phyloP scores from a whole-genome alignment of 2,329 filamentous ascomycete species.

The Ceratocystiopsis sp. region DNA sequence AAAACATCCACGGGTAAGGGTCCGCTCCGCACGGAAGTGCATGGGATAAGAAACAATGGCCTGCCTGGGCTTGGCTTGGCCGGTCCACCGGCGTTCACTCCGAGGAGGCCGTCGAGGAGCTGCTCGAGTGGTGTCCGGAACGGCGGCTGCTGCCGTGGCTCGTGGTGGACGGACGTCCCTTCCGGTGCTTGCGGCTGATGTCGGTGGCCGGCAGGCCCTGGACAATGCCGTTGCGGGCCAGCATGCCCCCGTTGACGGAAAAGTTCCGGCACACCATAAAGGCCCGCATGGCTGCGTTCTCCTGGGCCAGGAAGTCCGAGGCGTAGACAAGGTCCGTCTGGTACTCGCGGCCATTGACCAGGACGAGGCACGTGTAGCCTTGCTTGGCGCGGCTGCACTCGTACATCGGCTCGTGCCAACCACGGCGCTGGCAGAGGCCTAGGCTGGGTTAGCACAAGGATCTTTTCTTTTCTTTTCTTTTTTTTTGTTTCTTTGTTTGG shows the following conservation, averaged over 20 bases:
- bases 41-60: not conserved
- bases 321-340: conserved; percentile 77
- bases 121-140: conserved; percentile 43
- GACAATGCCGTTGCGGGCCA: conserved; percentile 50
- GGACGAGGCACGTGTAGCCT: conserved; percentile 77
- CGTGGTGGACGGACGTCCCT: conserved; percentile 23
- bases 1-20: not conserved
- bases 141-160: conserved; percentile 28
- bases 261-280: conserved; percentile 98
- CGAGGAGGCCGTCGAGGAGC: conserved; percentile 43
- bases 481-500: too few relatives aligned
- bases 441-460: conserved; percentile 17
- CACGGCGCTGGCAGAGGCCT: conserved; percentile 90
- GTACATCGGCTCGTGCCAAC: conserved; percentile 84
- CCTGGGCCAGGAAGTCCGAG: conserved; percentile 66
- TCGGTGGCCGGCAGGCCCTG: conserved; percentile 44
- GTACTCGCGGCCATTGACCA: conserved; percentile 94
- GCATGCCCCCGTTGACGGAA: conserved; percentile 90
- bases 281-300: conserved; percentile 87
- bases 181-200: conserved; percentile 30
- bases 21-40: not conserved
- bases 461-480: conserved; percentile 1
- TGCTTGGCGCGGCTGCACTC: conserved; percentile 57
- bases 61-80: not conserved
- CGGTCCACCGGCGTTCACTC: conserved; percentile 21